Evolutionary conservation across 2,329 filamentous ascomycete genomes (phyloP).

Genomic region (Fusarium penzigii): DNA sequence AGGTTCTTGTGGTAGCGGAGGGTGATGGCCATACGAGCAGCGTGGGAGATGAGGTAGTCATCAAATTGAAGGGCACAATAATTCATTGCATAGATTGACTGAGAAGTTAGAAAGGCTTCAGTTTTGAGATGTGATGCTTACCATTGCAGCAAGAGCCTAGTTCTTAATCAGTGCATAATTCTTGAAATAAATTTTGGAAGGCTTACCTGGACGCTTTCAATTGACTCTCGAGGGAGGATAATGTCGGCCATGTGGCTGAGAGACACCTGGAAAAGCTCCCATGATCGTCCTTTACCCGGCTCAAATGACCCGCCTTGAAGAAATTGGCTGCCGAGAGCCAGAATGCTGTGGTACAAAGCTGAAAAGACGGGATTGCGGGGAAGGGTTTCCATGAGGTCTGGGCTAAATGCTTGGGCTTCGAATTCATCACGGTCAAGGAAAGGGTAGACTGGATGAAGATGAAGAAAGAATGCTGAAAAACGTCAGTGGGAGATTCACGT

Average conservation of each 20-base stretch:
- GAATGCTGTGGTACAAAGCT: conserved; percentile 34
- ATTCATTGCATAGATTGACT: conserved; percentile 40
- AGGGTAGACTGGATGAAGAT: conserved; percentile 39
- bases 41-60: conserved; percentile 34
- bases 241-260: conserved; percentile 20
- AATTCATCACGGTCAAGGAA: conserved; percentile 32
- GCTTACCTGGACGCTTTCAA: no score
- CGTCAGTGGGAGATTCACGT: not conserved
- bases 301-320: conserved; percentile 22
- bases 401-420: not conserved
- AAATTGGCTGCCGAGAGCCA: conserved; percentile 38
- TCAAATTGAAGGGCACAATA: conserved; percentile 36
- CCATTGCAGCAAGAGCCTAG: no score
- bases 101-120: not conserved
- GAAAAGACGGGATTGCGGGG: conserved; percentile 27
- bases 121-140: no score
- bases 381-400: not conserved
- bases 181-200: no score
- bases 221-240: no score
- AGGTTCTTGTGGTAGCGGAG: conserved; percentile 32
- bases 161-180: no score
- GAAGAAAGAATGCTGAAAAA: conserved; percentile 36
- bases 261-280: conserved; percentile 22
- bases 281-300: conserved; percentile 16
- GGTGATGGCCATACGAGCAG: conserved; percentile 35